Conservation (phyloP, 1,139 yeast genomes). For the Hansenula sp. region DNA sequence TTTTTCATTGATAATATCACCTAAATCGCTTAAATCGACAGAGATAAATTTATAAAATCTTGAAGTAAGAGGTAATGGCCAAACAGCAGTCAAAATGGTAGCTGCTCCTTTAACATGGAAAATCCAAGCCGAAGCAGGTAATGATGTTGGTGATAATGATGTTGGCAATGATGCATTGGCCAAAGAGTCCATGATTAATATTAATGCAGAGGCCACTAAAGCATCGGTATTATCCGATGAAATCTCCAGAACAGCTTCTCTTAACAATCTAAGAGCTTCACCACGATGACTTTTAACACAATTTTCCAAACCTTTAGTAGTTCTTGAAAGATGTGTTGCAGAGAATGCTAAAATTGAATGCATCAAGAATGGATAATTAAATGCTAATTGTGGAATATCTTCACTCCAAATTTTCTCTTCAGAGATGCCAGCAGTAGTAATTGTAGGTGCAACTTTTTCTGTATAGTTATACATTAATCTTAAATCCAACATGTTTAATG, state of each 20-base stretch:
- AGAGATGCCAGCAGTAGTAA: slow-evolving; percentile 86
- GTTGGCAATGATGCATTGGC: slow-evolving; percentile 87
- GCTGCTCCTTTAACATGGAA: slow-evolving; percentile 97
- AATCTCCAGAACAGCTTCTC: slow-evolving; percentile 84
- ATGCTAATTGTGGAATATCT: slow-evolving; percentile 85
- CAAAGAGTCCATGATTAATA: slow-evolving; percentile 84
- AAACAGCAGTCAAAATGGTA: slow-evolving; percentile 87
- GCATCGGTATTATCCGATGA: slow-evolving; percentile 88
- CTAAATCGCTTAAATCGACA: slow-evolving; percentile 74
- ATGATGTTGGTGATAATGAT: slow-evolving; percentile 49
- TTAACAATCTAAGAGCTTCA: slow-evolving; percentile 71
- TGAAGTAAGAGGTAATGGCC: slow-evolving; percentile 83
- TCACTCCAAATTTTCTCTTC: slow-evolving; percentile 84
- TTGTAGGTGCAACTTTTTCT: slow-evolving; percentile 77
- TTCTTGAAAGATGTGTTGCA: slow-evolving; percentile 83
- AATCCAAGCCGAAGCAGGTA: slow-evolving; percentile 95
- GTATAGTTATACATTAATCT: slow-evolving; percentile 85
- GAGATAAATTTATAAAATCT: slow-evolving; percentile 70
- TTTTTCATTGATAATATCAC: slow-evolving; percentile 60
- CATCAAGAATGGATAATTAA: slow-evolving; percentile 86
- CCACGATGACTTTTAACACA: slow-evolving; percentile 86
- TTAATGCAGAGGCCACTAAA: slow-evolving; percentile 83
- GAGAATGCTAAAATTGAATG: slow-evolving; percentile 86
- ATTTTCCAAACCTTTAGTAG: slow-evolving; percentile 72
- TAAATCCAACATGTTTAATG: slow-evolving; percentile 69